phyloP scores from a whole-genome alignment of 1,139 yeast genomes.

The Lodderomyces metapsilosis region DNA sequence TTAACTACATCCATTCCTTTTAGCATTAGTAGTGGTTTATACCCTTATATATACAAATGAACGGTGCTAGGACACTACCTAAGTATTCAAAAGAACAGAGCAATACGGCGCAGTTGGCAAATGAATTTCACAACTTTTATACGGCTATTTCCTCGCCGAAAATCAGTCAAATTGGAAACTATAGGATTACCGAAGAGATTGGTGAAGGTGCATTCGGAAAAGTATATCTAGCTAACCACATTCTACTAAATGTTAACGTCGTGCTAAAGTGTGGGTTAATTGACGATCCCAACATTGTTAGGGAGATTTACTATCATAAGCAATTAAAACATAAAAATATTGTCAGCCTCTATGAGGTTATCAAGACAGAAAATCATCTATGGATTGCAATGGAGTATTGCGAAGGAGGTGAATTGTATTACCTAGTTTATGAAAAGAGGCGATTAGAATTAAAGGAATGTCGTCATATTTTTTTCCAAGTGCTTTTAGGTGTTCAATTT shows the following conservation, averaged over 20 bases:
- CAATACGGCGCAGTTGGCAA: conserved; percentile 50
- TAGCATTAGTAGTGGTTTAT: too few species aligned
- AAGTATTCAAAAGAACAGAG: conserved; percentile 15
- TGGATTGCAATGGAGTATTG: conserved; percentile 93
- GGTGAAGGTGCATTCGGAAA: conserved; percentile 94
- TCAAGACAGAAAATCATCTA: conserved; percentile 72
- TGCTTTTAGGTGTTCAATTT: conserved; percentile 78
- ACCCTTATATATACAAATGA: background rate
- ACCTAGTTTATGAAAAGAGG: conserved; percentile 59
- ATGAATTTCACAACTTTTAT: conserved; percentile 63
- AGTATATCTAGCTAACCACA: conserved; percentile 81
- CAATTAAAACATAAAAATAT: conserved; percentile 84
- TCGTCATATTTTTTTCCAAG: conserved; percentile 67
- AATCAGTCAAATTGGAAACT: conserved; percentile 71
- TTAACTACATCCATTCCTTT: background rate
- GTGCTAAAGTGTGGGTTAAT: conserved; percentile 86
- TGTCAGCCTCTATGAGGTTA: conserved; percentile 80
- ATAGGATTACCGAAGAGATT: conserved; percentile 64
- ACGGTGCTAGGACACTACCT: background rate
- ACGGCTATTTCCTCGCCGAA: conserved; percentile 52
- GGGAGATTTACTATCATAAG: conserved; percentile 87
- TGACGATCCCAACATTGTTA: conserved; percentile 82
- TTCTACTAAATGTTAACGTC: conserved; percentile 67
- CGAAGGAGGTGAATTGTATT: conserved; percentile 83
- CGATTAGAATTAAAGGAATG: conserved; percentile 56